Evolutionary conservation across 1,284 basidiomycete species (phyloP).

Genomic region (Irpex sp.): DNA sequence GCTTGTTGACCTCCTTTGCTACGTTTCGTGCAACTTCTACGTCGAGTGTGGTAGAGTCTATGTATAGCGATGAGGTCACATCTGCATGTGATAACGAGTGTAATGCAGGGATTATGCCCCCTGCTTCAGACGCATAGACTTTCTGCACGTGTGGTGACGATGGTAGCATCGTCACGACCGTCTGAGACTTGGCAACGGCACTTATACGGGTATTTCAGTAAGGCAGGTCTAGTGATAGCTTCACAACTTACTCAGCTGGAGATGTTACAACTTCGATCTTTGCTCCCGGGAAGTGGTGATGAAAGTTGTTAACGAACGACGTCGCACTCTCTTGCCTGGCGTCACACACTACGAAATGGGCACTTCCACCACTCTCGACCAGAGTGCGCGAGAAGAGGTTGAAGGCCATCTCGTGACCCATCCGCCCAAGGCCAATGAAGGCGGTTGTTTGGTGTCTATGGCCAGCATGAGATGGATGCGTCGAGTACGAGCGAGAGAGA

Average conservation of each 20-base stretch:
- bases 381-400: conserved; percentile 75
- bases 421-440: conserved; percentile 79
- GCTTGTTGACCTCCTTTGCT: conserved; percentile 45
- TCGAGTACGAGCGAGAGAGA: conserved; percentile 14
- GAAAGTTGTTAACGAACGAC: conserved; percentile 54
- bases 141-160: conserved; percentile 78
- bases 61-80: conserved; percentile 56
- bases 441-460: conserved; percentile 52
- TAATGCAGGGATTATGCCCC: conserved; percentile 61
- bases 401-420: conserved; percentile 83
- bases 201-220: conserved; percentile 32
- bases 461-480: conserved; percentile 7
- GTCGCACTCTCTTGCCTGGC: conserved; percentile 58
- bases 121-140: conserved; percentile 55
- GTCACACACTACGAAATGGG: conserved; percentile 75
- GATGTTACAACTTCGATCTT: conserved; percentile 52
- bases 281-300: conserved; percentile 52
- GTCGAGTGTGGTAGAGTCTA: conserved; percentile 88
- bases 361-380: conserved; percentile 31
- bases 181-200: conserved; percentile 58
- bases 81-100: conserved; percentile 38
- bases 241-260: conserved; percentile 62
- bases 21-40: conserved; percentile 70
- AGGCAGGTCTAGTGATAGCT: background rate
- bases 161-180: conserved; percentile 83